These are phyloP conservation scores for Mucuna pruriens DNA, from an alignment of 306 rosid species.

Conservation along the genomic window DNA sequence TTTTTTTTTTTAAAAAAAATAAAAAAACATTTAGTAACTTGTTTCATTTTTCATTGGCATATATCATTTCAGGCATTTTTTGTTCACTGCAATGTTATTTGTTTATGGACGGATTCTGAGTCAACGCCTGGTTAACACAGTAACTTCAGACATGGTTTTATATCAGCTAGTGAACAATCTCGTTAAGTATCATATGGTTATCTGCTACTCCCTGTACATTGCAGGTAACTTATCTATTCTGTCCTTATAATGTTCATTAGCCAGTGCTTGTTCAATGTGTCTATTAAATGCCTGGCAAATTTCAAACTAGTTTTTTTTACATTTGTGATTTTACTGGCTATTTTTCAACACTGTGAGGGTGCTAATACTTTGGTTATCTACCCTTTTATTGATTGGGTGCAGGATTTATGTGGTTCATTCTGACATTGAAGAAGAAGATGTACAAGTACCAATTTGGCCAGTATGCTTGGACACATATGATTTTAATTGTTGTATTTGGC, in stretches of 20 bases:
- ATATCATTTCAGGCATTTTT: constrained; percentile 81
- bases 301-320: constrained; percentile 4
- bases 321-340: constrained; percentile 21
- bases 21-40: constrained; percentile 14
- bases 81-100: constrained; percentile 97
- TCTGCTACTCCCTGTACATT: constrained; percentile 86
- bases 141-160: constrained; percentile 77
- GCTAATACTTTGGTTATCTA: constrained; percentile 37
- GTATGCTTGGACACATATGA: constrained; percentile 99
- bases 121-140: constrained; percentile 88
- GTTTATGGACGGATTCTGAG: constrained; percentile 97
- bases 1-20: not conserved
- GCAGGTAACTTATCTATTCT: constrained; percentile 63
- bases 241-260: constrained; percentile 21
- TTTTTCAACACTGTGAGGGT: constrained; percentile 20
- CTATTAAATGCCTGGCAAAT: constrained; percentile 30
- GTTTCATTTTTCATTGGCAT: constrained; percentile 21
- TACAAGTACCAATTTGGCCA: constrained; percentile 99
- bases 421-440: constrained; percentile 96
- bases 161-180: constrained; percentile 81
- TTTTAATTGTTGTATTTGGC: constrained; percentile 88
- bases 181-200: constrained; percentile 91
- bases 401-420: constrained; percentile 99
- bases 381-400: constrained; percentile 46
- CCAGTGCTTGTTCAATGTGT: constrained; percentile 36